These are phyloP conservation scores for Pyrrhoderma noxium DNA, from an alignment of 1,284 basidiomycete genomes.

Conservation along the genomic window DNA sequence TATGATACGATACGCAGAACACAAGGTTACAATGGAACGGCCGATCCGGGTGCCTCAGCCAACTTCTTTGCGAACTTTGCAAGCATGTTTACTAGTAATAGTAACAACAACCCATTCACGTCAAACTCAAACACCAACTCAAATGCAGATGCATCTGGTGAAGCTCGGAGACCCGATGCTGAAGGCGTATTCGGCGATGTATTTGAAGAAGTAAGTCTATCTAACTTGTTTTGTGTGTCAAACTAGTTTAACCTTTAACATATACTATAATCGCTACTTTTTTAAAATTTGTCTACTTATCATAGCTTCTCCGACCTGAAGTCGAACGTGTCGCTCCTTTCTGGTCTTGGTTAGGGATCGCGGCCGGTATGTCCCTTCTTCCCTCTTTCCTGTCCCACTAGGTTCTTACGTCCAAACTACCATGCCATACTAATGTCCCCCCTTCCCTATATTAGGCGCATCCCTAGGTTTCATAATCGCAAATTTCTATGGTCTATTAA, in stretches of 20 bases:
- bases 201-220: slow-evolving; percentile 73
- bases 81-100: slow-evolving; percentile 46
- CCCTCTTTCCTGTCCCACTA: no score
- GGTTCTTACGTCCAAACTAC: no score
- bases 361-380: slow-evolving; percentile 56
- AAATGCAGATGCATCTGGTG: slow-evolving; percentile 29
- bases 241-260: no score
- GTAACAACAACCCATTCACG: no score
- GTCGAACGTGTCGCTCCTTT: slow-evolving; percentile 60
- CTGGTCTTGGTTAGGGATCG: slow-evolving; percentile 56
- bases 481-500: slow-evolving; percentile 76
- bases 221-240: neutral
- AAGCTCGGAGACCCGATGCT: slow-evolving; percentile 58
- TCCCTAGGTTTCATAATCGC: slow-evolving; percentile 84
- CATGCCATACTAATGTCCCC: no score
- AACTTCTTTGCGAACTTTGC: slow-evolving; percentile 78
- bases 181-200: slow-evolving; percentile 82
- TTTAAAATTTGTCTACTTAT: neutral
- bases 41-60: slow-evolving; percentile 58
- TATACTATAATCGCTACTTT: no score
- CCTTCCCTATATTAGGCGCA: no score
- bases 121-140: slow-evolving; percentile 28
- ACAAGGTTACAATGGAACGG: slow-evolving; percentile 37
- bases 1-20: slow-evolving; percentile 70
- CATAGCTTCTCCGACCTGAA: slow-evolving; percentile 68